These are phyloP conservation scores for Pinus tabuliformis DNA, from an alignment of 75 land plant species.

Conservation along the genomic window DNA sequence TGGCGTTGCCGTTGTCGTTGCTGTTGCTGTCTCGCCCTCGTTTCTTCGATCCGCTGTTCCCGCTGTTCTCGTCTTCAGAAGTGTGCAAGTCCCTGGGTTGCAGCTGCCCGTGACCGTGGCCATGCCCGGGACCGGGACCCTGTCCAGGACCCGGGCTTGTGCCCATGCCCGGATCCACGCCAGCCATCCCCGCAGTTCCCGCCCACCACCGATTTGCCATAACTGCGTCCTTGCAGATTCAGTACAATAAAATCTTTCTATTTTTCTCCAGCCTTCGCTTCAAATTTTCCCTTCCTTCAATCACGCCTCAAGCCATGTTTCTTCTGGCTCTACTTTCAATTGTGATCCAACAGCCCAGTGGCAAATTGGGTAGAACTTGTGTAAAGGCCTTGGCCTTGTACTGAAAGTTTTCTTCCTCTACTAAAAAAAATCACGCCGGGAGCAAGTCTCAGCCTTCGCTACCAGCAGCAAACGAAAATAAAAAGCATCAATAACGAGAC, in stretches of 20 bases:
- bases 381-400: not conserved
- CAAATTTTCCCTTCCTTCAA: not conserved
- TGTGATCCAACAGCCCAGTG: not conserved
- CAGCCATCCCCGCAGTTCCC: conserved; percentile 32
- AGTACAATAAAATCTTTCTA: not conserved
- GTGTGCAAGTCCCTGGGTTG: conserved; percentile 13
- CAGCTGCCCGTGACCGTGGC: conserved; percentile 4
- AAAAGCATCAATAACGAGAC: not conserved
- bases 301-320: not conserved
- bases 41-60: not conserved
- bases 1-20: not conserved
- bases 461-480: not conserved
- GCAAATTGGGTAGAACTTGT: not conserved
- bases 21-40: not conserved
- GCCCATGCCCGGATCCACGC: conserved; percentile 19
- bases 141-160: conserved; percentile 20
- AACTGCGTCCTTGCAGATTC: not conserved
- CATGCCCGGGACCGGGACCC: conserved; percentile 1
- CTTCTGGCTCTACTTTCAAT: not conserved
- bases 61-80: conserved; percentile 6
- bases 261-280: not conserved
- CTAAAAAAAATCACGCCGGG: no score
- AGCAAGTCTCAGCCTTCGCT: no score
- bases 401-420: no score
- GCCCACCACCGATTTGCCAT: conserved; percentile 55